Evolutionary conservation across 257 asterid species (phyloP).

Genomic region (Rubia yunnanensis): DNA sequence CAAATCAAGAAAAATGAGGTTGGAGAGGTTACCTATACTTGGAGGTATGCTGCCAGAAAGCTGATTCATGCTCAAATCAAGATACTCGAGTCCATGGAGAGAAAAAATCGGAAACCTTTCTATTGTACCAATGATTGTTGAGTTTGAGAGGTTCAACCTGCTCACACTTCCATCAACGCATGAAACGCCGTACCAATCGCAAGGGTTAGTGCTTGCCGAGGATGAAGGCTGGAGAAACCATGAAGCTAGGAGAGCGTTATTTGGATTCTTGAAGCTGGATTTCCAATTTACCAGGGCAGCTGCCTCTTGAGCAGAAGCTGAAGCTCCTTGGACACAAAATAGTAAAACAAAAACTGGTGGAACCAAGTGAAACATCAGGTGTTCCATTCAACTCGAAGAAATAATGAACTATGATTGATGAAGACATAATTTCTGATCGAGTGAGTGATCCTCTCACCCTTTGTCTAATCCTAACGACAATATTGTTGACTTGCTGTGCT

Average conservation of each 20-base stretch:
- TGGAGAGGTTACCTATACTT: conserved; percentile 15
- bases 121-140: conserved; percentile 9
- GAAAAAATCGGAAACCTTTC: conserved; percentile 16
- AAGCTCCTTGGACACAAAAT: neutral
- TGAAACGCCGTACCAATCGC: conserved; percentile 20
- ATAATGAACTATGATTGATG: too few relatives aligned
- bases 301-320: neutral
- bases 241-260: too few relatives aligned
- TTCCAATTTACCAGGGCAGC: neutral
- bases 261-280: neutral
- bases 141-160: conserved; percentile 11
- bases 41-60: conserved; percentile 17
- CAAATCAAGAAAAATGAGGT: conserved; percentile 10
- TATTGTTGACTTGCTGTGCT: too few relatives aligned
- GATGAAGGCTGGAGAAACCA: neutral
- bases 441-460: too few relatives aligned
- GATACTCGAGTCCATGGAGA: conserved; percentile 15
- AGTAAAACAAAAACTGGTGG: neutral
- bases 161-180: conserved; percentile 8
- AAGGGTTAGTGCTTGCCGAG: neutral
- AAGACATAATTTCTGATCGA: too few relatives aligned
- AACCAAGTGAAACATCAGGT: neutral
- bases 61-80: conserved; percentile 15
- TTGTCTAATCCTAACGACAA: too few relatives aligned
- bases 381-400: too few relatives aligned